A percentile compares a stretch with the other conserved stretches of the same genome.
Conservation (phyloP, 2,329 filamentous ascomycete genomes). For the Pyrenophora teres region DNA sequence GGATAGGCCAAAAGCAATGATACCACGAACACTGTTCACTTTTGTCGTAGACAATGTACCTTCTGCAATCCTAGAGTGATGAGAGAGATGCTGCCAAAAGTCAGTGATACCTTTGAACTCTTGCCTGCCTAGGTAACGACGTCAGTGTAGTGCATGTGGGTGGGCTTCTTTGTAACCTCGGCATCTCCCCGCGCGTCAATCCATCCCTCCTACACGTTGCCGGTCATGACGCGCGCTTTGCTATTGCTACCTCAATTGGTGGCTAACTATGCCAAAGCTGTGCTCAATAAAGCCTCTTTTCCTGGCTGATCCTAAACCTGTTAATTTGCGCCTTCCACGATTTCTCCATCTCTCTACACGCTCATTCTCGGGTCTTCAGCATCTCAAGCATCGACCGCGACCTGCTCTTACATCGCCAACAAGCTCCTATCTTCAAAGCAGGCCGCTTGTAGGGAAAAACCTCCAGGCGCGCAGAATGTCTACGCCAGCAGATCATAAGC, state of each 20-base stretch:
- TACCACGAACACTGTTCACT: slow-evolving; percentile 35
- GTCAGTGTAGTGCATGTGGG: too few species aligned
- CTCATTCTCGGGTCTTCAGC: neutral
- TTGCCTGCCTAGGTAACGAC: neutral
- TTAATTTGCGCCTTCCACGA: neutral
- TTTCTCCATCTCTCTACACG: neutral
- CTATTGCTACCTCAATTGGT: slow-evolving; percentile 12
- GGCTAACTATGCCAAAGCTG: slow-evolving; percentile 35
- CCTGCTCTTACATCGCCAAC: neutral
- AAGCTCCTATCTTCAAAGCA: neutral
- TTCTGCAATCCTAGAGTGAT: neutral
- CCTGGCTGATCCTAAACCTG: slow-evolving; percentile 12
- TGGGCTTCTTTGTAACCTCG: slow-evolving; percentile 33
- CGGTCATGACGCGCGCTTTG: slow-evolving; percentile 26
- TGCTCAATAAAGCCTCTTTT: slow-evolving; percentile 9
- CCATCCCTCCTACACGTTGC: slow-evolving; percentile 17
- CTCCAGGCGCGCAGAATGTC: slow-evolving; percentile 36
- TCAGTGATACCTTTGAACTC: neutral
- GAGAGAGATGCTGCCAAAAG: slow-evolving; percentile 9
- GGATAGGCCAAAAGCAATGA: slow-evolving; percentile 45
- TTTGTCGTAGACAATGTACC: neutral
- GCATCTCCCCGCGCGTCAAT: slow-evolving; percentile 36
- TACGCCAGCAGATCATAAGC: slow-evolving; percentile 38
- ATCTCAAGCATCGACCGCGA: neutral
- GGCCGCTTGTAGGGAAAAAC: too few species aligned